Evolutionary conservation across 306 rosid species (phyloP).

Genomic region (Begonia peltatifolia): DNA sequence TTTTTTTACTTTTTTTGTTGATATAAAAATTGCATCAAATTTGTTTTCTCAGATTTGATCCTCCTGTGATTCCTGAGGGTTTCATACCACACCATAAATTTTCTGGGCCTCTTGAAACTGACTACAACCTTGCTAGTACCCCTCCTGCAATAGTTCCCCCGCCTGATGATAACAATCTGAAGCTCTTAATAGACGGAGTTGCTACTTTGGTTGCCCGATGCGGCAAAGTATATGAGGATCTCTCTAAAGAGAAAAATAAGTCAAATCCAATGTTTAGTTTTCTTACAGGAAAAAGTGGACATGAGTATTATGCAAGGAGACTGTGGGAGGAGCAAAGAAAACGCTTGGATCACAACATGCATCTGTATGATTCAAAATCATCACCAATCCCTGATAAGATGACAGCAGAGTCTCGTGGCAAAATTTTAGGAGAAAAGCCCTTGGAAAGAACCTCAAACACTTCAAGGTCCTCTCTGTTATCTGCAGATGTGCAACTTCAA

Average conservation of each 20-base stretch:
- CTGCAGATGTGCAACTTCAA: conserved; percentile 58
- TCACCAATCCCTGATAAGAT: conserved; percentile 37
- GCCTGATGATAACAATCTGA: conserved; percentile 71
- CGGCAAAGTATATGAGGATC: conserved; percentile 89
- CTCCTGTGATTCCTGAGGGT: conserved; percentile 71
- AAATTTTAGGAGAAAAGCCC: conserved; percentile 76
- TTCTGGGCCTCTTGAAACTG: conserved; percentile 57
- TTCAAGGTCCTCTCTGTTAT: conserved; percentile 31
- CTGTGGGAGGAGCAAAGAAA: conserved; percentile 86
- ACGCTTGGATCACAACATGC: conserved; percentile 36
- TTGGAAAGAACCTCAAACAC: conserved; percentile 50
- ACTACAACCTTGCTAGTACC: conserved; percentile 38
- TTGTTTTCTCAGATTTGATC: conserved; percentile 52
- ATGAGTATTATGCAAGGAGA: conserved; percentile 74
- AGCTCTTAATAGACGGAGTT: conserved; percentile 81
- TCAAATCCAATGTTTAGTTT: conserved; percentile 79
- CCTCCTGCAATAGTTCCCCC: conserved; percentile 64
- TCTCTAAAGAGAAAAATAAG: conserved; percentile 76
- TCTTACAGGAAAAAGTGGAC: conserved; percentile 84
- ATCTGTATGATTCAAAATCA: conserved; percentile 36
- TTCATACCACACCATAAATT: conserved; percentile 66
- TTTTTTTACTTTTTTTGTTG: background rate
- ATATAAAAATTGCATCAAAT: conserved; percentile 15
- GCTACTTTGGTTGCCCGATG: conserved; percentile 90
- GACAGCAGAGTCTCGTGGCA: conserved; percentile 85